Evolutionary conservation across 202 grass and related monocot genomes (phyloP).

Genomic region (Hordeum pubiflorum): DNA sequence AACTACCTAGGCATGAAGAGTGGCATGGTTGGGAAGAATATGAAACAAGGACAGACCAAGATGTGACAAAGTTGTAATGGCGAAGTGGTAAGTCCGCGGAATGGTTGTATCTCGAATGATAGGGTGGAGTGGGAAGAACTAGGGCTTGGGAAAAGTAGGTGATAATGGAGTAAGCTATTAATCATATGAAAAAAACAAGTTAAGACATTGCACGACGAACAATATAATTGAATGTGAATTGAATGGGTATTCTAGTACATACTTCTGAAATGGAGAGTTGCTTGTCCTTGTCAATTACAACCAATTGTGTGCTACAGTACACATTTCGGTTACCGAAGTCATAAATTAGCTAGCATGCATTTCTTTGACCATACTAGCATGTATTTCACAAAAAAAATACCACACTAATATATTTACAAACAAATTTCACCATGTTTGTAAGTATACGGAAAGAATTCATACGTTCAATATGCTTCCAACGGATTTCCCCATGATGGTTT

Average conservation of each 20-base stretch:
- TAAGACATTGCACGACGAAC: neutral
- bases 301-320: neutral
- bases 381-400: neutral
- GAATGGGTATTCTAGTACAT: neutral
- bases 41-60: neutral
- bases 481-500: neutral
- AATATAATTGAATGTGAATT: neutral
- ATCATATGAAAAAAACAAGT: neutral
- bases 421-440: neutral
- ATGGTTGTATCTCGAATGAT: neutral
- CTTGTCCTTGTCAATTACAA: neutral
- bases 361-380: neutral
- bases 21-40: neutral
- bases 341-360: constrained; percentile 19
- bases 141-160: neutral
- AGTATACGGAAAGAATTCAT: neutral
- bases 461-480: neutral
- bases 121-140: no score
- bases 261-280: neutral
- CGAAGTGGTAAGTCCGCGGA: neutral
- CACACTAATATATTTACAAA: neutral
- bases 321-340: constrained; percentile 3
- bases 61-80: neutral
- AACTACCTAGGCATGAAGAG: neutral
- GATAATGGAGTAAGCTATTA: neutral